Base-by-base conservation (phyloP, 495 filamentous ascomycete genomes). In the Penicillium parvum region DNA sequence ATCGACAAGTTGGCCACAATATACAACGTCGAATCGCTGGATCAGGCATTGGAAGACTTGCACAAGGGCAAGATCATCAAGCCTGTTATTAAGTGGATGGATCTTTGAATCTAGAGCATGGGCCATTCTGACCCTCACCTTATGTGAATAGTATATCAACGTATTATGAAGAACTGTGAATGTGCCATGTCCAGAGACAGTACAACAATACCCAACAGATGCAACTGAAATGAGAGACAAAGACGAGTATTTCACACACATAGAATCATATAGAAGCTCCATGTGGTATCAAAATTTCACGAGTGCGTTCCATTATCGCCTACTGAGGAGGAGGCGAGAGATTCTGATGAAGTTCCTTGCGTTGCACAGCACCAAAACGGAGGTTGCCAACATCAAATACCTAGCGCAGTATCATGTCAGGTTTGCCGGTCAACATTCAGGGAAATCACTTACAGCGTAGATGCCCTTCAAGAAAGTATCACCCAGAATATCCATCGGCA, bases 341-440 rank as follows among this genome's bases (percentile, higher is more conserved):
- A 15, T 77, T 80, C 63, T 84, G 80, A 12, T 63, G 66, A 37
- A 64, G 54, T 57, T 84, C 74, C 23, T 73, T 69, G 53, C 84
- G 77, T 46, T 82, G 78, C 17, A 88, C 83, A 36, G 75, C 75
- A 16, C 86, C 86, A 51, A 90, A 83, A 14, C 76, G 78, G 52
- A 52, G 68, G 50, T 86, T 82, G 35, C 86, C 85, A 43, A 84
- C 77, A 56, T 91, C 86, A 62, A 86, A 90, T 38, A 91, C 75
- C 81, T 85, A 52, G 6, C 19, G 16, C 12, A 12, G 19, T 30
- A n/a, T 34, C 45, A 40, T 28, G 29, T 34, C 25, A 45, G 8
- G 5, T 15, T 30, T 30, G 5, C 7, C 20, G 17, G 8, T 19
- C 7, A 6, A 19, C 7, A n/a, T 19, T 3, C 4, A 21, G 22